Percentiles rank a stretch among this genome's conserved stretches.
phyloP scores from a whole-genome alignment of 495 filamentous ascomycete species.

The Trichoderma virens region DNA sequence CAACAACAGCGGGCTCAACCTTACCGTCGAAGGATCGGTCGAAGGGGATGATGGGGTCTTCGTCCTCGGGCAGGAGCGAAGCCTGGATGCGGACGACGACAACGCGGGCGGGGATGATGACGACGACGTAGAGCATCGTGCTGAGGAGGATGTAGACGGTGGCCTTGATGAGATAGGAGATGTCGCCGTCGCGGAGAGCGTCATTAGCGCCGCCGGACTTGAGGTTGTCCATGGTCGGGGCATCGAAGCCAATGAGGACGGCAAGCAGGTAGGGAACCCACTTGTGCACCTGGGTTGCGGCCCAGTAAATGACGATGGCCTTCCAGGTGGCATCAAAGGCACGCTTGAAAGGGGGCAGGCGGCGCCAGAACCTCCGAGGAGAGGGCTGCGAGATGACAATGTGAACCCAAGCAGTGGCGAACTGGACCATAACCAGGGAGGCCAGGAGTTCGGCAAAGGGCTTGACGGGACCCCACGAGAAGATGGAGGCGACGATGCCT shows the following conservation, averaged over 20 bases:
- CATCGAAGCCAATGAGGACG: slow-evolving; percentile 22
- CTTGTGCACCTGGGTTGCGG: slow-evolving; percentile 20
- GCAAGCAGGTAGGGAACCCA: slow-evolving; percentile 23
- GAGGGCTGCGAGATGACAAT: slow-evolving; percentile 35
- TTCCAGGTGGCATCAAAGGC: slow-evolving; percentile 36
- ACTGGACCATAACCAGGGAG: slow-evolving; percentile 27
- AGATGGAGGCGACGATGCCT: slow-evolving; percentile 15
- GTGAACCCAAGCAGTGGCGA: slow-evolving; percentile 36
- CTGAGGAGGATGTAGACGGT: slow-evolving; percentile 23
- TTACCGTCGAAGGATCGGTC: slow-evolving; percentile 42
- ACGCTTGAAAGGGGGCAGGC: slow-evolving; percentile 36
- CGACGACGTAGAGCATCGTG: slow-evolving; percentile 20
- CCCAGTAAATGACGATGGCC: slow-evolving; percentile 29
- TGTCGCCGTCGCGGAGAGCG: slow-evolving; percentile 10
- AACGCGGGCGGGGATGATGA: slow-evolving; percentile 35
- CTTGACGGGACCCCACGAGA: slow-evolving; percentile 16
- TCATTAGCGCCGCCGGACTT: neutral
- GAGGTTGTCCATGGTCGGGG: slow-evolving; percentile 15
- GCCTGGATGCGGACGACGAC: slow-evolving; percentile 42
- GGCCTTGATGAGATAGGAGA: slow-evolving; percentile 3
- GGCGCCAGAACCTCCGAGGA: slow-evolving; percentile 30
- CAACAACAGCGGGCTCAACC: slow-evolving; percentile 51
- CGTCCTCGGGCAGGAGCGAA: slow-evolving; percentile 40
- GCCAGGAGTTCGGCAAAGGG: slow-evolving; percentile 30
- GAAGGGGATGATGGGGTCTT: slow-evolving; percentile 42